Evolutionary conservation across 2,329 filamentous ascomycete species (phyloP), one percentile per base, ranked within the genome.

Genomic region (Neonectria punicea): DNA sequence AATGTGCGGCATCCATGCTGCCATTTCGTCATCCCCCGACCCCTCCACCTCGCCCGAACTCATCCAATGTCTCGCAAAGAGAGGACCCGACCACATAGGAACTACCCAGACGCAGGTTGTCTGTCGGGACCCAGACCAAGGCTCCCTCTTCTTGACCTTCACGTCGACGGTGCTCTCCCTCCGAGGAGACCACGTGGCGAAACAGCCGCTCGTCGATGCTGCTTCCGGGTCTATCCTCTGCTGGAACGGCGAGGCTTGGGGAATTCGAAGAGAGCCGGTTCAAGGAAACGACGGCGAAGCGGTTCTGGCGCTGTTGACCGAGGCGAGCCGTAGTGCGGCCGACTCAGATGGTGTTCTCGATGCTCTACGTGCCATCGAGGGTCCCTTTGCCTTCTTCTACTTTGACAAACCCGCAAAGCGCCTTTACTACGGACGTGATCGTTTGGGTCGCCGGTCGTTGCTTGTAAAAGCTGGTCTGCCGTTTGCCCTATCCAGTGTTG

Each of bases 201-300:
- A 81, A 36, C 96, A 98, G 77, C 96, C 96, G 2, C 86, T 97
- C 4, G 78, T 86, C 46, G 87, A 91, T 69, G 41, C 75, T 3
- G 67, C 72, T 0, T 85, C 85, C 0, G 84, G 85, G 4, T 93
- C 91, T 1, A 83, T 93, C 1, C 84, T 99, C 2, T 98, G 95
- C 84, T 99, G 96, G 96, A 99, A 99, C 75, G 96, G 96, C 47
- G 96, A 99, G 77, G 95, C 94, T 1, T 99, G 96, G 96, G 90
- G 87, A 62, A 85, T 97, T 54, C 80, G 79, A 9, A 85, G 84
- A 36, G 72, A 85, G 10, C 73, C 78, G 1, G 83, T 97, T n/a
- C 63, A 74, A 6, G 92, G 89, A 62, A 98, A 97, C 75, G 96
- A 99, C 79, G 92, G 92, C 3, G 85, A 91, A 73, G 80, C 82